Evolutionary conservation across 306 rosid genomes (phyloP).

Genomic region (Prunus padus): DNA sequence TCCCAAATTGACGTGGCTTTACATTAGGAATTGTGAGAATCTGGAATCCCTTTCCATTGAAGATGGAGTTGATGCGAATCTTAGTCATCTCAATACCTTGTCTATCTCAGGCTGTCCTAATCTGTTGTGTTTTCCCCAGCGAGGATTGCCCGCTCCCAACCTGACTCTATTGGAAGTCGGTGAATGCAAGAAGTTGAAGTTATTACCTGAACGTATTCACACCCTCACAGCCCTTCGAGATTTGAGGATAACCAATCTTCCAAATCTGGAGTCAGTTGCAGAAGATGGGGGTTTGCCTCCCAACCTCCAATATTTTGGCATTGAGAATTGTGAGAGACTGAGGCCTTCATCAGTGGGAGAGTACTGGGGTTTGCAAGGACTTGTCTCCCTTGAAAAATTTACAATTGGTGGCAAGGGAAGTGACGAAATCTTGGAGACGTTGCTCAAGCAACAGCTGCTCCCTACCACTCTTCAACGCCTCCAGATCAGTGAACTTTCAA

Average conservation of each 20-base stretch:
- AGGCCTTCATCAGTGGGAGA: not conserved
- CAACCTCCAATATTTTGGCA: not conserved
- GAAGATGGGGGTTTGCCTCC: not conserved
- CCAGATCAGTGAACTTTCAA: not conserved
- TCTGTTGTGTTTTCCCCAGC: conserved; percentile 29
- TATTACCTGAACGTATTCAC: conserved; percentile 1
- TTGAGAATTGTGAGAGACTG: accelerated
- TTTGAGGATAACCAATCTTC: accelerated
- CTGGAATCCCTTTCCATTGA: conserved; percentile 28
- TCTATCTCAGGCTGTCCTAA: conserved; percentile 28
- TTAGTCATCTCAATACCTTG: not conserved
- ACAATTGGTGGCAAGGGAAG: accelerated
- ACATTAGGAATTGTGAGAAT: accelerated
- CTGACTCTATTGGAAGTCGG: accelerated
- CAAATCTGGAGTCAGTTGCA: not conserved
- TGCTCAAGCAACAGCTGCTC: not conserved
- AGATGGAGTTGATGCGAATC: not conserved
- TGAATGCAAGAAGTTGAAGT: not conserved
- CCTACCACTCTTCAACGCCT: not conserved
- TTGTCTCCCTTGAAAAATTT: not conserved
- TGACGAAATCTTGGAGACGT: not conserved
- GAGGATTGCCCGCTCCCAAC: conserved; percentile 33
- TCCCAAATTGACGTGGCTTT: not conserved
- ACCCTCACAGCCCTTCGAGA: not conserved
- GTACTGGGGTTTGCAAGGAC: not conserved